Conservation (phyloP, 306 rosid genomes). For the Glycine latifolia region DNA sequence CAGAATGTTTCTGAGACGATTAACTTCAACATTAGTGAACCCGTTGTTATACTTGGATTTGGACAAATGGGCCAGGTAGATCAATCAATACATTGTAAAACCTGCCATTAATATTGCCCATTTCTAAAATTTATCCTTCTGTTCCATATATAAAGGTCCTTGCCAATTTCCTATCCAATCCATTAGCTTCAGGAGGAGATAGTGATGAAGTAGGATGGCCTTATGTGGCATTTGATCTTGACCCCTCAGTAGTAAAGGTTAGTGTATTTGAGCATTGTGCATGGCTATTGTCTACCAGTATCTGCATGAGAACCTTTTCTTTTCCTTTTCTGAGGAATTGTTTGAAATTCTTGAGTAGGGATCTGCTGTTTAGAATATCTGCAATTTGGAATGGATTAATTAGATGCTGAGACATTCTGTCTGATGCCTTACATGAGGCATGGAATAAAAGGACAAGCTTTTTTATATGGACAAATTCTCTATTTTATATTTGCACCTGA, state of each 20-base stretch:
- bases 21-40: slow-evolving; percentile 76
- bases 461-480: slow-evolving; percentile 22
- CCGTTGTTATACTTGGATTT: slow-evolving; percentile 94
- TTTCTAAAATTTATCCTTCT: slow-evolving; percentile 45
- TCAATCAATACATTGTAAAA: slow-evolving; percentile 40
- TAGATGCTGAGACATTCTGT: slow-evolving; percentile 7
- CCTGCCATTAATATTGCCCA: slow-evolving; percentile 36
- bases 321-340: slow-evolving; percentile 3
- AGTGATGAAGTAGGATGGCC: slow-evolving; percentile 69
- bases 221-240: slow-evolving; percentile 89
- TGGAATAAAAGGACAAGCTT: slow-evolving; percentile 4
- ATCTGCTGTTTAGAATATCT: slow-evolving; percentile 1
- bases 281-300: slow-evolving; percentile 29
- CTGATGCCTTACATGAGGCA: neutral
- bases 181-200: slow-evolving; percentile 80
- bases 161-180: slow-evolving; percentile 86
- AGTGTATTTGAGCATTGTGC: slow-evolving; percentile 38
- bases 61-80: slow-evolving; percentile 99
- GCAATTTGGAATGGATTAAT: slow-evolving; percentile 4
- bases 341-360: slow-evolving; percentile 24
- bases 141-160: slow-evolving; percentile 73
- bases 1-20: slow-evolving; percentile 68
- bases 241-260: slow-evolving; percentile 89
- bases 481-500: slow-evolving; percentile 21
- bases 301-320: neutral